phyloP scores from a whole-genome alignment of 2,329 filamentous ascomycete genomes.

The Aphanocladium album region DNA sequence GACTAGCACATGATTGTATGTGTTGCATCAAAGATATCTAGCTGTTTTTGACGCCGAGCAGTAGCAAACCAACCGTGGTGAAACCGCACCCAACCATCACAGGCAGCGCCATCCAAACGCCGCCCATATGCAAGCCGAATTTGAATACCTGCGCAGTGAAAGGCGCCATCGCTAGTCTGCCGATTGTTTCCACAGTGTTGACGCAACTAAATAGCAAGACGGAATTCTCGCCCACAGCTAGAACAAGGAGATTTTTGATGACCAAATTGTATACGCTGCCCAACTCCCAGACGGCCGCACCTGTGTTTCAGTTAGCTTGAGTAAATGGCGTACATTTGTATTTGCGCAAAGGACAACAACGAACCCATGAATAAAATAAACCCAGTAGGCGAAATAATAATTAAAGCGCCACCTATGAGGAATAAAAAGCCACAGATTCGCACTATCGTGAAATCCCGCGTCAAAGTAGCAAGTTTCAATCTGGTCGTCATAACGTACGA shows the following conservation, averaged over 20 bases:
- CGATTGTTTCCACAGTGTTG: not conserved
- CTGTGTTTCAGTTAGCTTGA: not conserved
- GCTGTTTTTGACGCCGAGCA: not conserved
- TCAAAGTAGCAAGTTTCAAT: not conserved
- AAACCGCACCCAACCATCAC: not conserved
- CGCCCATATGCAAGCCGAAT: not conserved
- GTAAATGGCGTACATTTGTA: not conserved
- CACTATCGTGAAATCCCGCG: not conserved
- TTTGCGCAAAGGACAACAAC: no score
- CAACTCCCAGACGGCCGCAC: not conserved
- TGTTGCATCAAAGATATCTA: not conserved
- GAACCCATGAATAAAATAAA: no score
- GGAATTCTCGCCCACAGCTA: not conserved
- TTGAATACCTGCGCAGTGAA: not conserved
- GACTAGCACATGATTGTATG: no score
- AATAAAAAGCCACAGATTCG: not conserved
- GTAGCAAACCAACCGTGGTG: not conserved
- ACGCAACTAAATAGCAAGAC: not conserved
- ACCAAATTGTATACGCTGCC: not conserved
- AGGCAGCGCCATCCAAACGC: not conserved
- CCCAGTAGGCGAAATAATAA: not conserved
- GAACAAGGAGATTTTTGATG: not conserved
- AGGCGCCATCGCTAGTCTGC: not conserved
- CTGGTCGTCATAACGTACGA: not conserved
- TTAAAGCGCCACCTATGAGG: not conserved